phyloP scores from a whole-genome alignment of 1,284 basidiomycete genomes.

The Leccinum ponderosum region DNA sequence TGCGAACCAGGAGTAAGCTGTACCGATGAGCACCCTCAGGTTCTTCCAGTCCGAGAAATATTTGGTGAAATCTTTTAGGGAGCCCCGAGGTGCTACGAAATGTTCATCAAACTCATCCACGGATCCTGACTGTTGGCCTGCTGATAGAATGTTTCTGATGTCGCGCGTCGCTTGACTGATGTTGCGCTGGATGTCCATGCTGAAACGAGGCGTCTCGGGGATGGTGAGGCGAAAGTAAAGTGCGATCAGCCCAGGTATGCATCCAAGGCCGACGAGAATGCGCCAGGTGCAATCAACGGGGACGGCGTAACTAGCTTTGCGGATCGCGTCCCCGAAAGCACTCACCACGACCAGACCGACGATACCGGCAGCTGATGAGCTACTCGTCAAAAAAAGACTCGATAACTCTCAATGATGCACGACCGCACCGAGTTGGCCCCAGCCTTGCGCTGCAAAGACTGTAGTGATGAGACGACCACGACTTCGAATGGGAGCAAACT shows the following conservation, averaged over 20 bases:
- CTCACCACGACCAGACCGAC: slow-evolving; percentile 48
- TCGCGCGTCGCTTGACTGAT: slow-evolving; percentile 55
- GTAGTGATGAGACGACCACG: slow-evolving; percentile 60
- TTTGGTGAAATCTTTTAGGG: slow-evolving; percentile 45
- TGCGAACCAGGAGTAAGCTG: slow-evolving; percentile 64
- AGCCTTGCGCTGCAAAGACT: slow-evolving; percentile 55
- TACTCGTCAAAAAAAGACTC: slow-evolving; percentile 14
- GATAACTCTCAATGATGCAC: neutral
- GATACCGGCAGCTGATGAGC: slow-evolving; percentile 28
- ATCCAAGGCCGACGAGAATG: slow-evolving; percentile 39
- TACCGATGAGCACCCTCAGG: slow-evolving; percentile 47
- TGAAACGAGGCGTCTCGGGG: slow-evolving; percentile 66
- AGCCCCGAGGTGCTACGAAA: slow-evolving; percentile 46
- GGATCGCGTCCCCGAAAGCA: slow-evolving; percentile 21
- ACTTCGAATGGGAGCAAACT: slow-evolving; percentile 60
- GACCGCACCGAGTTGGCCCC: slow-evolving; percentile 52
- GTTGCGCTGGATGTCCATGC: slow-evolving; percentile 70
- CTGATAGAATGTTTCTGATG: slow-evolving; percentile 48
- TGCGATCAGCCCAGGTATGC: slow-evolving; percentile 42
- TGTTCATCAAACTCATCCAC: slow-evolving; percentile 35
- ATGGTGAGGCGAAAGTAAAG: slow-evolving; percentile 57
- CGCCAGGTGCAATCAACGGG: slow-evolving; percentile 47
- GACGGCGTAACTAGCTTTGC: slow-evolving; percentile 27
- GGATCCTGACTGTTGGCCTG: slow-evolving; percentile 37
- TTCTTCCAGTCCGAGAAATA: slow-evolving; percentile 50